phyloP scores from a whole-genome alignment of 1,139 yeast species.

The Sugiyamaella castrensis region DNA sequence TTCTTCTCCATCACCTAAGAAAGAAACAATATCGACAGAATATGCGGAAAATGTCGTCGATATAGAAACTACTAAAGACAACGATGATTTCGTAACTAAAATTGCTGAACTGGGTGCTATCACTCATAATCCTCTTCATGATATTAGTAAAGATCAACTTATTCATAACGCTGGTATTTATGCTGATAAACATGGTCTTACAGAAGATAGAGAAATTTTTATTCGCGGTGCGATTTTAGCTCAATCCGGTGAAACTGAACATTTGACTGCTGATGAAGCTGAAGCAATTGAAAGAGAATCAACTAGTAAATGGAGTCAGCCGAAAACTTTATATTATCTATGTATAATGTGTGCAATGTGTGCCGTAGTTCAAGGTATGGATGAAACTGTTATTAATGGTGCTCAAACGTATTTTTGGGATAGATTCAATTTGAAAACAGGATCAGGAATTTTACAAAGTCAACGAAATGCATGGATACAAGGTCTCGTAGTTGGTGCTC shows the following conservation, averaged over 20 bases:
- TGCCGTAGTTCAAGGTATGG: conserved; percentile 93
- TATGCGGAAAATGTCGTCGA: conserved; percentile 14
- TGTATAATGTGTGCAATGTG: conserved; percentile 79
- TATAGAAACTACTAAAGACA: conserved; percentile 10
- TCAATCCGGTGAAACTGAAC: conserved; percentile 56
- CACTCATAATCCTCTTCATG: conserved; percentile 29
- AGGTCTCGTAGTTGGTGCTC: conserved; percentile 78
- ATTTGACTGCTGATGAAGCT: conserved; percentile 63
- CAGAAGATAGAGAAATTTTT: conserved; percentile 58
- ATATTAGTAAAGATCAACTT: conserved; percentile 21
- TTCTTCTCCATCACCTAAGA: conserved; percentile 22
- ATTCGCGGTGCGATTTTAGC: conserved; percentile 76
- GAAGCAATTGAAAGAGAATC: conserved; percentile 49
- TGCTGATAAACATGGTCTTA: conserved; percentile 56
- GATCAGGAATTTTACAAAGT: conserved; percentile 41
- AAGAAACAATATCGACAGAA: conserved; percentile 20
- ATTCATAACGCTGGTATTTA: conserved; percentile 67
- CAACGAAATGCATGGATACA: conserved; percentile 51
- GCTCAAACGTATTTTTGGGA: conserved; percentile 70
- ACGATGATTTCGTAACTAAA: conserved; percentile 17
- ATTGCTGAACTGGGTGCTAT: conserved; percentile 26
- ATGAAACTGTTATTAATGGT: conserved; percentile 83
- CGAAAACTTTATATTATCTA: conserved; percentile 56
- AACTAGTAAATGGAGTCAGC: conserved; percentile 66
- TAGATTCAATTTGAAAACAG: conserved; percentile 50